Evolutionary conservation across 1,284 basidiomycete species (phyloP).

Genomic region (Malassezia japonica): DNA sequence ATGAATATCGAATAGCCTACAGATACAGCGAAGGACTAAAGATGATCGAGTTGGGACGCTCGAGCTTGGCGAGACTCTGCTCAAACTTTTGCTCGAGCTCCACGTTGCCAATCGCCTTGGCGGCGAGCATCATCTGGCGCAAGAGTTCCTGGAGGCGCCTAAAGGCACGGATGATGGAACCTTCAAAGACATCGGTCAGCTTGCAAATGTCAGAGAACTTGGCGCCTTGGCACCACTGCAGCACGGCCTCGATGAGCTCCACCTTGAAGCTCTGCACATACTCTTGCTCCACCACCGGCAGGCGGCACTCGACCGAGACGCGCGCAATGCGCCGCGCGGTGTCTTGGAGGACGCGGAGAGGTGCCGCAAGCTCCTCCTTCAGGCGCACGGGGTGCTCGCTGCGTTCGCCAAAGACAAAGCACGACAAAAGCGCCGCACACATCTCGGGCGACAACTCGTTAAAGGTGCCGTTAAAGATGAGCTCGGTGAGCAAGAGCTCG

Average conservation of each 20-base stretch:
- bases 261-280: slow-evolving; percentile 95
- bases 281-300: slow-evolving; percentile 80
- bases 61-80: slow-evolving; percentile 30
- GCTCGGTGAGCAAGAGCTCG: slow-evolving; percentile 86
- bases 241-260: slow-evolving; percentile 92
- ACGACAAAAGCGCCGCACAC: slow-evolving; percentile 80
- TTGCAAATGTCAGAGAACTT: slow-evolving; percentile 93
- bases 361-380: slow-evolving; percentile 82
- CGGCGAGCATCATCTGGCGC: slow-evolving; percentile 86
- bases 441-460: slow-evolving; percentile 81
- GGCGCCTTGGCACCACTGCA: slow-evolving; percentile 95
- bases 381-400: slow-evolving; percentile 76
- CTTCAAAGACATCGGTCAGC: slow-evolving; percentile 94
- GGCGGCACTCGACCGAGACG: slow-evolving; percentile 83
- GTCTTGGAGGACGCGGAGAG: slow-evolving; percentile 88
- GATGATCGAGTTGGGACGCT: slow-evolving; percentile 44
- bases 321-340: slow-evolving; percentile 87
- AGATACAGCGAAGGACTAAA: slow-evolving; percentile 32
- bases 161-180: slow-evolving; percentile 71
- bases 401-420: slow-evolving; percentile 96
- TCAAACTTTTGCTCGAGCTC: slow-evolving; percentile 60
- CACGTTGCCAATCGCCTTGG: slow-evolving; percentile 87
- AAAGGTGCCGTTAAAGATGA: slow-evolving; percentile 95
- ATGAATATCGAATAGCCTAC: slow-evolving; percentile 31
- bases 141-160: slow-evolving; percentile 84